Percentiles rank a stretch among this genome's conserved stretches.
These are phyloP conservation scores for Perkinsus chesapeaki DNA, from an alignment of 169 alveolate genomes.

Conservation along the genomic window DNA sequence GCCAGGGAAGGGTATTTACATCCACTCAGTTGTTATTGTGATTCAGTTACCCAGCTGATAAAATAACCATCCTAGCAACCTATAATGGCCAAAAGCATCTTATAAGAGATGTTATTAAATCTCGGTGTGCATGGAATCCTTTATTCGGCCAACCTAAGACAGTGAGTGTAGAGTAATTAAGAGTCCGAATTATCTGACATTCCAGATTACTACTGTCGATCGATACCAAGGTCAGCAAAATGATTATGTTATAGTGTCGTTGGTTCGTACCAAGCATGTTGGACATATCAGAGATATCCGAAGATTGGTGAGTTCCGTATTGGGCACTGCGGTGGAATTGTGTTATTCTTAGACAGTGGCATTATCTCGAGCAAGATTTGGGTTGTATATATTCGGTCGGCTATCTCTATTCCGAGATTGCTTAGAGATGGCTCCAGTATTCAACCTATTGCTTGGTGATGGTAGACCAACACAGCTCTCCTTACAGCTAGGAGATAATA, in stretches of 20 bases:
- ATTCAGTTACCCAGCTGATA: conserved; percentile 56
- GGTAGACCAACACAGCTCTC: background rate
- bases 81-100: conserved; percentile 88
- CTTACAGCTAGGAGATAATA: background rate
- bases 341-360: conserved; percentile 56
- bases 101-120: conserved; percentile 61
- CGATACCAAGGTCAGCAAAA: conserved; percentile 82
- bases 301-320: conserved; percentile 54
- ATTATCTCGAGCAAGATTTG: conserved; percentile 84
- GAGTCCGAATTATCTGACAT: background rate
- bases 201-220: conserved; percentile 67
- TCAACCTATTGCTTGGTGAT: conserved; percentile 19
- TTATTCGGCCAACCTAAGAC: conserved; percentile 54
- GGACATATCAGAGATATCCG: conserved; percentile 83
- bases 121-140: conserved; percentile 63
- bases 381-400: conserved; percentile 56
- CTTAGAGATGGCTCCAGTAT: conserved; percentile 44
- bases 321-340: background rate
- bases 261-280: conserved; percentile 75
- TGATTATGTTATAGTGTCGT: conserved; percentile 72
- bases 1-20: background rate
- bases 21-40: background rate
- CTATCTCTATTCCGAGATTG: conserved; percentile 40
- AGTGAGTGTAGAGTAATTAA: background rate
- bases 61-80: conserved; percentile 72